Percentiles rank a stretch among this genome's conserved stretches.
These are phyloP conservation scores for Eudorina sp. DNA, from an alignment of 139 green algal genomes.

Conservation along the genomic window DNA sequence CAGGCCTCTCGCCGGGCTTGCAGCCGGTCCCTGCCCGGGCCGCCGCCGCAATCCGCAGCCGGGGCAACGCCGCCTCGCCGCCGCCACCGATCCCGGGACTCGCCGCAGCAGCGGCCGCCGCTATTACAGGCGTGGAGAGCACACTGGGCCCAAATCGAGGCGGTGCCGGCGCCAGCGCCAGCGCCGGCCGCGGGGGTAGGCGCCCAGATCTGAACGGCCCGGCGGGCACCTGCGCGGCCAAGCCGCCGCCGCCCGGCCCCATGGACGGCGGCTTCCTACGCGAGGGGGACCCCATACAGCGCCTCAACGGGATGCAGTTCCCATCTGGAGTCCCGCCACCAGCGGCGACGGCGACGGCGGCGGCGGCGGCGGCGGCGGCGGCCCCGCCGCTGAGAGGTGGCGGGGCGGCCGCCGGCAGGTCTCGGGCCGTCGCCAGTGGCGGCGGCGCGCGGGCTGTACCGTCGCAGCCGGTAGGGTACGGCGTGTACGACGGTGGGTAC, in stretches of 20 bases:
- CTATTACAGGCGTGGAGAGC: not conserved
- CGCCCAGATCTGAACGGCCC: not conserved
- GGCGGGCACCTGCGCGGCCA: not conserved
- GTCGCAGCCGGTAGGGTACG: not conserved
- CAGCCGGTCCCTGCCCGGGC: too few species aligned
- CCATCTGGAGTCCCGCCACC: too few species aligned
- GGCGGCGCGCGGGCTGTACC: not conserved
- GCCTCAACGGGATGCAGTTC: not conserved
- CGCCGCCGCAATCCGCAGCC: not conserved
- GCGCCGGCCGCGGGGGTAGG: not conserved
- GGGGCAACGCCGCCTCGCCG: too few species aligned
- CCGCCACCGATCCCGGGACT: too few species aligned
- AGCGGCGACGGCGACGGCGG: not conserved
- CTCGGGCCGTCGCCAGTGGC: not conserved
- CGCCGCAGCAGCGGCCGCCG: not conserved
- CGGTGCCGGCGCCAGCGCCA: not conserved
- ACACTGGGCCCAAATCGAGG: too few species aligned
- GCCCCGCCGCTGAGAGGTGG: not conserved
- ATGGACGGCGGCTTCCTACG: conserved; percentile 13
- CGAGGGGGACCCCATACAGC: not conserved
- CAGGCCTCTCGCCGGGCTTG: not conserved
- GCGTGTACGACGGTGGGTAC: not conserved
- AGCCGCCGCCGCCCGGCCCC: not conserved
- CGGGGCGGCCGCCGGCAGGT: not conserved
- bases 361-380: not conserved